Percentiles rank a stretch among this genome's conserved stretches.
phyloP scores from a whole-genome alignment of 2,329 filamentous ascomycete species.

The Arthrobotrys conoides region DNA sequence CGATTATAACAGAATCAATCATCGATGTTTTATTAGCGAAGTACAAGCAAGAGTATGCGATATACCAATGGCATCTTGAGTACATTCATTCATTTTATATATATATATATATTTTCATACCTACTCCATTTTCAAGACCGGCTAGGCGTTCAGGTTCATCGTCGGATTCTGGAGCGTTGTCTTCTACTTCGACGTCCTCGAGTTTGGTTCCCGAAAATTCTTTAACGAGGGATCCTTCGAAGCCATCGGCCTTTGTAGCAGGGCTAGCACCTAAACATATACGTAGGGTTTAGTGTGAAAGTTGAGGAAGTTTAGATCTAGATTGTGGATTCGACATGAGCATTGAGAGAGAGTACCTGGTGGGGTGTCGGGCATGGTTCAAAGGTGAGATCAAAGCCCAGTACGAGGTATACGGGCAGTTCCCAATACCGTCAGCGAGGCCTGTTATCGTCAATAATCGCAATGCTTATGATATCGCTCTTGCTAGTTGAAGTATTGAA shows the following conservation, averaged over 20 bases:
- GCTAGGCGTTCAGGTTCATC: slow-evolving; percentile 28
- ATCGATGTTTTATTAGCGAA: neutral
- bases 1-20: neutral
- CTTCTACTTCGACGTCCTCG: slow-evolving; percentile 13
- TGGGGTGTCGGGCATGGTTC: slow-evolving; percentile 19
- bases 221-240: slow-evolving; percentile 3
- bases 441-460: neutral
- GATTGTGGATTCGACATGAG: neutral
- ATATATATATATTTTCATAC: slow-evolving; percentile 29
- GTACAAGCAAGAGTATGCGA: neutral
- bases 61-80: neutral
- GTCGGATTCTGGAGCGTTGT: slow-evolving; percentile 35
- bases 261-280: neutral
- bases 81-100: neutral
- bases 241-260: neutral
- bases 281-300: neutral
- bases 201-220: slow-evolving; percentile 14
- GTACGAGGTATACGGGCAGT: neutral
- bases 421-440: neutral
- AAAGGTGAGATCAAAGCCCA: neutral
- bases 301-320: neutral
- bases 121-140: slow-evolving; percentile 5
- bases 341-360: too few relatives aligned
- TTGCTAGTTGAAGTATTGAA: too few relatives aligned
- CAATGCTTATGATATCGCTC: neutral